Evolutionary conservation across 202 grass and related monocot genomes (phyloP).

Genomic region (Carex arenaria): DNA sequence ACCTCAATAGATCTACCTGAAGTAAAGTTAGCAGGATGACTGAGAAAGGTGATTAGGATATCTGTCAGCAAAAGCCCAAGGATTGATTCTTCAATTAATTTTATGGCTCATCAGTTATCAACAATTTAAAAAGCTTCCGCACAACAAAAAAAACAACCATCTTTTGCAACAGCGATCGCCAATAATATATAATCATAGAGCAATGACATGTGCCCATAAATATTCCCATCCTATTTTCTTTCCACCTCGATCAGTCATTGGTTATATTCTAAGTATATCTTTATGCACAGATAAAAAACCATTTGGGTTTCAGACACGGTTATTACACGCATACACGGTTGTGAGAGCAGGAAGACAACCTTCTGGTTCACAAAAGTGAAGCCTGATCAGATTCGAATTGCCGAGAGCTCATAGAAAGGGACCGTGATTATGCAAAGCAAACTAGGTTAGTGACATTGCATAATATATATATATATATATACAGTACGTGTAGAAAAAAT

Average conservation of each 20-base stretch:
- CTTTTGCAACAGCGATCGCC: slow-evolving; percentile 34
- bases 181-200: slow-evolving; percentile 26
- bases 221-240: slow-evolving; percentile 29
- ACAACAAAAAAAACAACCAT: slow-evolving; percentile 22
- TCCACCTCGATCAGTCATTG: slow-evolving; percentile 5
- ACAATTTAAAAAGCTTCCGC: slow-evolving; percentile 28
- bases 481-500: slow-evolving; percentile 12
- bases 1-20: slow-evolving; percentile 14
- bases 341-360: slow-evolving; percentile 17
- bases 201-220: slow-evolving; percentile 41
- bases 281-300: slow-evolving; percentile 2
- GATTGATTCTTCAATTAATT: slow-evolving; percentile 23
- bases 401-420: slow-evolving; percentile 25
- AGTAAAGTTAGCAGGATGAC: slow-evolving; percentile 12
- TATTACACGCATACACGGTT: slow-evolving; percentile 8
- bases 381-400: slow-evolving; percentile 36
- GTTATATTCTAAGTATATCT: slow-evolving; percentile 54
- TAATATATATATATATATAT: background rate
- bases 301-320: slow-evolving; percentile 17
- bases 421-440: slow-evolving; percentile 24
- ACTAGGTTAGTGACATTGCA: background rate
- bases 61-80: slow-evolving; percentile 21
- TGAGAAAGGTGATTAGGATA: slow-evolving; percentile 25
- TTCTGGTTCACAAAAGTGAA: slow-evolving; percentile 32
- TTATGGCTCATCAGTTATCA: background rate